Evolutionary conservation across 108 stramenopile species (phyloP), one percentile per base, ranked within the genome.

Genomic region (Pseudonitzschia multiseries): DNA sequence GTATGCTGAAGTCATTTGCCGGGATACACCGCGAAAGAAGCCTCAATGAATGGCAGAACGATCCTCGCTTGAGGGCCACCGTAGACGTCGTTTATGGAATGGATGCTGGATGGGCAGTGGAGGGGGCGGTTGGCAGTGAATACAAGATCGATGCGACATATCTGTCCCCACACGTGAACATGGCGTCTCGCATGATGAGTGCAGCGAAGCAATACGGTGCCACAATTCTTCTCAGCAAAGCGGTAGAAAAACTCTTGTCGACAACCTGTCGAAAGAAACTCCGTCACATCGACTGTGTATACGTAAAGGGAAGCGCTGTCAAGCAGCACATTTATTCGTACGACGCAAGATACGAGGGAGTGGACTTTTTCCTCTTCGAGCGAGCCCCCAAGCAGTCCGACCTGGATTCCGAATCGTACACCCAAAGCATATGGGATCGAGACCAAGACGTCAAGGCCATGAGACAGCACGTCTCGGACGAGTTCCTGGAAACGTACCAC

Each of bases 61-160:
- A 92, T 72, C 79, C 79, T 57, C 81, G 91, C 13, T 68, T 87
- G 26, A 74, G 79, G 26, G 12, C 12, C 54, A 56, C 24, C 22
- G 84, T 95, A 8, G 77, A 87, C 46, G 88, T 97, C 62, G 90
- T 93, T 28, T 92, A 90, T 71, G 98, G 98, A 10, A 85, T 99
- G 83, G 94, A 97, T 78, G 93, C 96, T 1, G 98, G 98, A 29
- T 99, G 98, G 98, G 93, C 93, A 0, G 90, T 97, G 18, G 96
- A 97, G 78, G 96, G 96, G 12, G 96, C 96, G 3, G 96, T 97
- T 46, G 96, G 96, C 14, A 93, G 89, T 41, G 79, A 86, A 64
- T 87, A 89, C 81, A 97, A 97, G 80, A 93, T 97, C 60, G 97
- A 97, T 79, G 97, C 97, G 27, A 97, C 97, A 0, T 97, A 97